phyloP scores from a whole-genome alignment of 768 basidiomycete genomes.

The Mycena venus region DNA sequence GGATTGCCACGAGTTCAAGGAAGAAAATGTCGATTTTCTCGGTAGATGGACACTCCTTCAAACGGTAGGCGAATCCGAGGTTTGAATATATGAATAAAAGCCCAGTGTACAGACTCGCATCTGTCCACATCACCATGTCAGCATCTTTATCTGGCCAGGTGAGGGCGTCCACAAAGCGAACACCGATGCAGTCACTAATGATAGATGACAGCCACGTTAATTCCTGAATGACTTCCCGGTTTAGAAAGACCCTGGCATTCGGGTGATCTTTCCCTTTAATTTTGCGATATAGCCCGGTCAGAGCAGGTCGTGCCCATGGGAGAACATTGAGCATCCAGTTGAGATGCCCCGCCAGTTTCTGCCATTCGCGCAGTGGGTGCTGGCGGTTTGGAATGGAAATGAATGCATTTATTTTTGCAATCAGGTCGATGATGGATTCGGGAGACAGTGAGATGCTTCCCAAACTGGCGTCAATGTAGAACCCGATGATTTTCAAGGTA shows the following conservation, averaged over 20 bases:
- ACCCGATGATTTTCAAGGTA: conserved; percentile 52
- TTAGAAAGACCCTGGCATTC: background rate
- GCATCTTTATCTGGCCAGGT: conserved; percentile 1
- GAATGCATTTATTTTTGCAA: background rate
- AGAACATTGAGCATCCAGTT: conserved; percentile 52
- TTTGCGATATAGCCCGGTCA: conserved; percentile 34
- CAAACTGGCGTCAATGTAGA: conserved; percentile 43
- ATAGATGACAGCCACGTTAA: background rate
- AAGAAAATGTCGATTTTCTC: conserved; percentile 13
- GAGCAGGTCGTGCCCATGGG: conserved; percentile 29
- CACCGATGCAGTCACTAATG: background rate
- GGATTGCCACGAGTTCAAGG: conserved; percentile 23
- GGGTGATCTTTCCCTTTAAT: conserved; percentile 6
- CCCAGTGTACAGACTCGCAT: background rate
- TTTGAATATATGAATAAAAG: background rate
- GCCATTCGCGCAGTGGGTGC: conserved; percentile 41
- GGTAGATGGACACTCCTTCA: background rate
- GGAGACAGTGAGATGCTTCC: conserved; percentile 40
- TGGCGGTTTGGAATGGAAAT: background rate
- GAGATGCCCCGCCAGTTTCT: conserved; percentile 44
- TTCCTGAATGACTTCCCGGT: background rate
- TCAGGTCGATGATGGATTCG: conserved; percentile 31
- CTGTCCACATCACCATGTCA: conserved; percentile 13
- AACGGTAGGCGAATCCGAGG: background rate
- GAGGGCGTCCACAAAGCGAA: background rate